Evolutionary conservation across 1,284 basidiomycete genomes (phyloP).

Genomic region (Ganoderma leucocontextum): DNA sequence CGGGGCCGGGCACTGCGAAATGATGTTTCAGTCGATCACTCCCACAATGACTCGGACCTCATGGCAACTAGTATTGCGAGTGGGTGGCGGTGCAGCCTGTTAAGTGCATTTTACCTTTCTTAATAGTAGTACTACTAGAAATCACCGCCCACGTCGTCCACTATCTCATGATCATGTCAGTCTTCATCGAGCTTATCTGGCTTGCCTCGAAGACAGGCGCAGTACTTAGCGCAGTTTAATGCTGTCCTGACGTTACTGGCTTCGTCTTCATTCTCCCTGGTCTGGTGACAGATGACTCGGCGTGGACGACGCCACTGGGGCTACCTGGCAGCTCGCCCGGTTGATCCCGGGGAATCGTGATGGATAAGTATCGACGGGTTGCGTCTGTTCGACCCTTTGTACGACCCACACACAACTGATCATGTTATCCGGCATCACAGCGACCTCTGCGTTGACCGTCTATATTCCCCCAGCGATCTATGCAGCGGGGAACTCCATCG

Average conservation of each 20-base stretch:
- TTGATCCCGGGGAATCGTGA: background rate
- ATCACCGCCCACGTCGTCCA: too few relatives aligned
- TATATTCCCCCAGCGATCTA: slow-evolving; percentile 16
- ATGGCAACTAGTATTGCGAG: too few relatives aligned
- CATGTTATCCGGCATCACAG: background rate
- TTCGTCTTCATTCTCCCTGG: background rate
- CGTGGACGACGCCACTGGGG: background rate
- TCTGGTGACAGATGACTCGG: background rate
- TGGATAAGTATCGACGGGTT: background rate
- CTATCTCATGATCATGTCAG: too few relatives aligned
- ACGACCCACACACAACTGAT: background rate
- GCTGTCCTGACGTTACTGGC: background rate
- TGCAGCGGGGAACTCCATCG: slow-evolving; percentile 12
- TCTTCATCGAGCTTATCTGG: too few relatives aligned
- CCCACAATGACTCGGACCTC: too few relatives aligned
- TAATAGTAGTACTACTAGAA: too few relatives aligned
- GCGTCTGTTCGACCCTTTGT: too few relatives aligned
- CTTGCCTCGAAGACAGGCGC: too few relatives aligned
- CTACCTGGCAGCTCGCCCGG: background rate
- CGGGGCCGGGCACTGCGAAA: too few relatives aligned
- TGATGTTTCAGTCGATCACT: too few relatives aligned
- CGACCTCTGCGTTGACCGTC: background rate
- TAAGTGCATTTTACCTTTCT: too few relatives aligned
- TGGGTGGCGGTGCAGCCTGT: too few relatives aligned
- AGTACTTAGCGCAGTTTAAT: background rate